These are phyloP conservation scores for Sideroxylon spinosum DNA, from an alignment of 179 eudicot species.

Conservation along the genomic window DNA sequence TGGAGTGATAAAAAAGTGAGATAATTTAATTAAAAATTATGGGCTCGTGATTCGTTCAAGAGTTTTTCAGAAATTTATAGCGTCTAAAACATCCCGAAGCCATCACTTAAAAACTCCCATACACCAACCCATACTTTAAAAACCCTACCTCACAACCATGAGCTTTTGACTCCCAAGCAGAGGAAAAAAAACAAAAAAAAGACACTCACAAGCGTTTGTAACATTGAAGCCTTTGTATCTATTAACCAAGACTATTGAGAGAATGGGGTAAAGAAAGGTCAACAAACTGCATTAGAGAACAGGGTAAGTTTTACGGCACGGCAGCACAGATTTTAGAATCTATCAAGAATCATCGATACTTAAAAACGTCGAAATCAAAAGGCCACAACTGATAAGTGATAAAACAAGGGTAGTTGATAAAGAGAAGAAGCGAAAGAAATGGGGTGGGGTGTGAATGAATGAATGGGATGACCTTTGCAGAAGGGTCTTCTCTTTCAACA, in stretches of 20 bases:
- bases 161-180: not conserved
- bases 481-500: conserved; percentile 30
- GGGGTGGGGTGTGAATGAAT: not conserved
- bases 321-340: too few species aligned
- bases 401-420: too few species aligned
- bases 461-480: conserved; percentile 26
- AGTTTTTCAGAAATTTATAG: too few species aligned
- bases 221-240: not conserved
- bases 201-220: not conserved
- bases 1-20: too few species aligned
- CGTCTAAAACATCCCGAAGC: not conserved
- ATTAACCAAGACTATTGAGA: not conserved
- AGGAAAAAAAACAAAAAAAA: not conserved
- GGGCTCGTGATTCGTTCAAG: too few species aligned
- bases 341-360: too few species aligned
- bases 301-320: not conserved
- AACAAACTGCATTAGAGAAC: not conserved
- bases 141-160: too few species aligned
- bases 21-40: too few species aligned
- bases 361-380: too few species aligned
- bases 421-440: not conserved
- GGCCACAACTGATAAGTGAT: not conserved
- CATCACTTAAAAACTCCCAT: too few species aligned
- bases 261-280: not conserved
- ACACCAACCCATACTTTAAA: too few species aligned